A percentile compares a stretch with the other conserved stretches of the same genome.
Conservation (phyloP, 768 basidiomycete species). For the Boletus edulis region DNA sequence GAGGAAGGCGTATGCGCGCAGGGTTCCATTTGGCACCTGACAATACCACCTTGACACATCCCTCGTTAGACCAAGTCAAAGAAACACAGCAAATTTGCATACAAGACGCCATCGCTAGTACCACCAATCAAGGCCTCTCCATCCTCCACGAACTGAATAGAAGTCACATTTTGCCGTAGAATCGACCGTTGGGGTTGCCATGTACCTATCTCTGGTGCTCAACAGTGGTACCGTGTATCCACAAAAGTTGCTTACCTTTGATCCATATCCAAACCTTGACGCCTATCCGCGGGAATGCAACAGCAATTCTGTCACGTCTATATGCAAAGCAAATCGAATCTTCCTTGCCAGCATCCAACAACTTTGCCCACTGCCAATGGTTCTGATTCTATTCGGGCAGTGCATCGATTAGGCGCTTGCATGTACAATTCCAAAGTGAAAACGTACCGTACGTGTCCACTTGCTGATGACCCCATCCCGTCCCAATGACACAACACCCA, state of each 20-base stretch:
- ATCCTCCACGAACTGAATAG: slow-evolving; percentile 60
- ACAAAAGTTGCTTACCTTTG: slow-evolving; percentile 40
- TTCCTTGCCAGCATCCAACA: slow-evolving; percentile 49
- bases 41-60: slow-evolving; percentile 55
- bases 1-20: slow-evolving; percentile 59
- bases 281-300: slow-evolving; percentile 55
- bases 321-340: slow-evolving; percentile 54
- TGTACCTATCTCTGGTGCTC: slow-evolving; percentile 38
- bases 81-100: slow-evolving; percentile 19
- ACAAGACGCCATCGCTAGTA: slow-evolving; percentile 69
- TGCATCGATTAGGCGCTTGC: background rate
- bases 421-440: background rate
- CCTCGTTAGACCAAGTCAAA: slow-evolving; percentile 8
- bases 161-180: slow-evolving; percentile 59
- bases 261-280: slow-evolving; percentile 66
- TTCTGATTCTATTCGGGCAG: slow-evolving; percentile 38
- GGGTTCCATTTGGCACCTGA: slow-evolving; percentile 63
- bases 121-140: slow-evolving; percentile 66
- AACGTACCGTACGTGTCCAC: slow-evolving; percentile 56
- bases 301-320: slow-evolving; percentile 55
- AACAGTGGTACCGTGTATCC: background rate
- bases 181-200: slow-evolving; percentile 69
- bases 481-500: slow-evolving; percentile 54
- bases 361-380: slow-evolving; percentile 55
- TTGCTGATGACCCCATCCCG: slow-evolving; percentile 57